A percentile compares a stretch with the other conserved stretches of the same genome.
These are phyloP conservation scores for Jamesozyma hellenica DNA, from an alignment of 805 yeast genomes.

Conservation along the genomic window DNA sequence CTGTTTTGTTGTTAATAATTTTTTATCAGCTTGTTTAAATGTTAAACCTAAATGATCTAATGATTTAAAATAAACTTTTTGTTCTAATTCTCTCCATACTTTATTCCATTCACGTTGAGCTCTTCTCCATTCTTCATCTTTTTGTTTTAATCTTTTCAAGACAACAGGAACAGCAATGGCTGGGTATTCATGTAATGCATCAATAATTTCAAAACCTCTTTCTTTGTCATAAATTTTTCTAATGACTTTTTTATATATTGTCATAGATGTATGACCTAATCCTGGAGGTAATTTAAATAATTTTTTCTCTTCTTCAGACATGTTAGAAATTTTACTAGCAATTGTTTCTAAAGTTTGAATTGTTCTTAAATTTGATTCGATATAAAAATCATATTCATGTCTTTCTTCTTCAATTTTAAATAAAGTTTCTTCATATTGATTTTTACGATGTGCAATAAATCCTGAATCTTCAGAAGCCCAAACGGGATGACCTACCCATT, in stretches of 20 bases:
- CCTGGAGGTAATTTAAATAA: conserved; percentile 84
- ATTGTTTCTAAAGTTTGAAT: conserved; percentile 93
- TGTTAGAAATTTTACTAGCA: conserved; percentile 84
- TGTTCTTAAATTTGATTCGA: conserved; percentile 89
- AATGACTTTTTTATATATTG: conserved; percentile 88
- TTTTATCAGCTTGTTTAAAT: conserved; percentile 93
- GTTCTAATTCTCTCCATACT: conserved; percentile 97
- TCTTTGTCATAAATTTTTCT: conserved; percentile 89
- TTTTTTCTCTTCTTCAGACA: conserved; percentile 84
- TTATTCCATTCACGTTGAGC: conserved; percentile 98
- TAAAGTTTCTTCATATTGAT: conserved; percentile 92
- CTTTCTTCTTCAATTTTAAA: conserved; percentile 96
- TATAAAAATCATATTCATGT: conserved; percentile 90
- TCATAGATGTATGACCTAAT: conserved; percentile 79
- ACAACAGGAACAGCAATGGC: conserved; percentile 92
- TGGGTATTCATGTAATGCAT: conserved; percentile 91
- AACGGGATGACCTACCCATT: conserved; percentile 99
- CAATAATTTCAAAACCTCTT: conserved; percentile 91
- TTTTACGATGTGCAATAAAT: conserved; percentile 95
- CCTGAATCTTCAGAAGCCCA: conserved; percentile 99
- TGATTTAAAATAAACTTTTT: conserved; percentile 85
- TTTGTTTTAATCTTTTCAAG: conserved; percentile 84
- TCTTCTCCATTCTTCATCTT: conserved; percentile 97
- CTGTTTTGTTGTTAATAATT: conserved; percentile 79
- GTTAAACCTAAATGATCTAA: conserved; percentile 92